These are phyloP conservation scores for Lactifluus volemus DNA, from an alignment of 768 basidiomycete species.

Conservation along the genomic window DNA sequence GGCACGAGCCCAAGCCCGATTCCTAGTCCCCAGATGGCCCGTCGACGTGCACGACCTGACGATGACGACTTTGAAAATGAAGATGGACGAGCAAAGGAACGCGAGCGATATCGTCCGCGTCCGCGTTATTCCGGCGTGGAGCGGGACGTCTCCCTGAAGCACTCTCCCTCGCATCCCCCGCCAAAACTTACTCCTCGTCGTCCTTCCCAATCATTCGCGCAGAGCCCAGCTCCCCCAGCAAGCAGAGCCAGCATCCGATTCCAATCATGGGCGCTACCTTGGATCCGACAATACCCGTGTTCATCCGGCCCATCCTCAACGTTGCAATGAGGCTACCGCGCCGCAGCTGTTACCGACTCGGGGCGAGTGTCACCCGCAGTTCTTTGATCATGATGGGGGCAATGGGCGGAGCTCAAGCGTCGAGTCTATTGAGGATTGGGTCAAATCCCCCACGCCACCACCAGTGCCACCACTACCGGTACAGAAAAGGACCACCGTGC, in stretches of 20 bases:
- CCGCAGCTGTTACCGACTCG: neutral
- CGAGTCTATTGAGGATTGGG: neutral
- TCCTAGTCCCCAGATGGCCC: neutral
- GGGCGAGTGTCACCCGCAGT: neutral
- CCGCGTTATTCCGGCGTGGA: neutral
- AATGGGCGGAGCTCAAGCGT: neutral
- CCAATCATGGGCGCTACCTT: neutral
- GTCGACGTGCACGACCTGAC: conserved; percentile 4
- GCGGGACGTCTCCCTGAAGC: neutral
- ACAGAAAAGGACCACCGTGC: neutral
- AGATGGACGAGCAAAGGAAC: neutral
- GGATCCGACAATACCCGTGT: neutral
- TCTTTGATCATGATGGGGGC: neutral
- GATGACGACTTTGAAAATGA: neutral
- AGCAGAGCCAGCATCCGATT: neutral
- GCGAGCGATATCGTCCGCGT: conserved; percentile 9
- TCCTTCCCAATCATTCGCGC: neutral
- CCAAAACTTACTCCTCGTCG: neutral
- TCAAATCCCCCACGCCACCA: neutral
- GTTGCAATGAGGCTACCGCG: neutral
- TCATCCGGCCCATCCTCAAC: neutral
- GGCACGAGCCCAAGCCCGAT: neutral
- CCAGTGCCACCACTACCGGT: neutral
- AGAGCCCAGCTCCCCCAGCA: neutral
- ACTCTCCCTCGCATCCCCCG: neutral